These are phyloP conservation scores for Eutrema japonicum DNA, from an alignment of 345 rosid genomes.

Conservation along the genomic window DNA sequence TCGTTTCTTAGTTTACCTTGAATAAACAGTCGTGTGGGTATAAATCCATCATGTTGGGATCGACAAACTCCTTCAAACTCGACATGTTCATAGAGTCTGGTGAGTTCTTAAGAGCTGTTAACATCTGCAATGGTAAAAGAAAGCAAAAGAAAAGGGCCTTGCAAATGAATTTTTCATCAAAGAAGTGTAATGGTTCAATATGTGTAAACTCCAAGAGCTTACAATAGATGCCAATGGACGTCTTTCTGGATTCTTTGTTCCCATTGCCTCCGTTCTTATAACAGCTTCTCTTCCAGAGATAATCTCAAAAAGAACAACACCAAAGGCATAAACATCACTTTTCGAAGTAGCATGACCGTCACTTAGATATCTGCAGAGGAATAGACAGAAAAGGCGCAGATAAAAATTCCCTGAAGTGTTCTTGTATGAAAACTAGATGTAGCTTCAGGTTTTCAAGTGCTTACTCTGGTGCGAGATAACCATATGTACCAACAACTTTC, in stretches of 20 bases:
- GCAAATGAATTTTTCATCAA: slow-evolving; percentile 2
- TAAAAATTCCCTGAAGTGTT: slow-evolving; percentile 16
- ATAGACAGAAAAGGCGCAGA: slow-evolving; percentile 13
- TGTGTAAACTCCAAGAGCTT: slow-evolving; percentile 47
- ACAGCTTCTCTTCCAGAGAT: slow-evolving; percentile 91
- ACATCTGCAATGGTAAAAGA: slow-evolving; percentile 59
- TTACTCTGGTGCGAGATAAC: slow-evolving; percentile 97
- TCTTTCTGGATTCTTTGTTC: slow-evolving; percentile 70
- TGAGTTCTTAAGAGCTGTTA: slow-evolving; percentile 68
- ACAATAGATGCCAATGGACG: slow-evolving; percentile 85
- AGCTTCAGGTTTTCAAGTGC: slow-evolving; percentile 35
- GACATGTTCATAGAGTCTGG: slow-evolving; percentile 77
- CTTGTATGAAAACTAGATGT: background rate
- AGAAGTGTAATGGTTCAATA: slow-evolving; percentile 8
- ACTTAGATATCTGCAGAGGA: slow-evolving; percentile 67
- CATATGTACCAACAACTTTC: slow-evolving; percentile 96
- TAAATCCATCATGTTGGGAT: slow-evolving; percentile 79
- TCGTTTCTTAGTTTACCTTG: slow-evolving; percentile 58
- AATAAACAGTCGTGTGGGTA: slow-evolving; percentile 94
- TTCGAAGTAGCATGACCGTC: slow-evolving; percentile 86
- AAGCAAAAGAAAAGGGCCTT: background rate
- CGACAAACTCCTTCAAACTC: slow-evolving; percentile 71
- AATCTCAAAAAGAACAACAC: slow-evolving; percentile 88
- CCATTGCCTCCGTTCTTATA: slow-evolving; percentile 64
- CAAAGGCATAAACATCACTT: slow-evolving; percentile 96